Evolutionary conservation across 805 yeast species (phyloP), one percentile per base, ranked within the genome.

Genomic region (Myxozyma udenii): DNA sequence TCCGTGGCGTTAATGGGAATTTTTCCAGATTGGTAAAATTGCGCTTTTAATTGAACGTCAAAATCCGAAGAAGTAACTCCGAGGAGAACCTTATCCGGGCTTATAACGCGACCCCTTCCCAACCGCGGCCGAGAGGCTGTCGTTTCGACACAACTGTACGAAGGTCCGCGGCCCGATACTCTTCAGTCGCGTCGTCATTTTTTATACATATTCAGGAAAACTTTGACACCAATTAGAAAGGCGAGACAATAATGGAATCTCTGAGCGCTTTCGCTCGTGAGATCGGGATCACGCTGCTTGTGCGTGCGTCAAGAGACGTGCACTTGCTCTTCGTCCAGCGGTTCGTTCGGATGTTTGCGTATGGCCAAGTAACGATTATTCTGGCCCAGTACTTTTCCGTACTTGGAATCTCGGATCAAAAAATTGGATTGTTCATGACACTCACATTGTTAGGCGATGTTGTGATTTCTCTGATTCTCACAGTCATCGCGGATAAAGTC

Each of bases 391-490:
- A 70, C 55, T 67, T 79, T 58, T 70, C 70, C 33, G 69, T 69
- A 35, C 62, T 73, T 12, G 75, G 74, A 3, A 65, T 78, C 21
- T 55, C 64, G 9, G 79, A 76, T 46, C 63, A 66, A n/a, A 48
- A 61, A 41, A 75, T 76, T 12, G 84, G 84, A 1, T 37, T 74
- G 14, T 74, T 78, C 53, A 71, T 79, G 72, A 71, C 82, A 0
- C 46, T 72, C 9, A 76, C 79, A 1, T 68, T 76, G 50, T 55
- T 74, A 11, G 84, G 84, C 2, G 84, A 79, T 62, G 68, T 79
- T 41, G 58, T 76, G 9, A 64, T 74, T n/a, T 74, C 80, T 3
- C 77, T 77, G 46, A 44, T 72, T 14, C 60, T 79, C 38, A 73
- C 81, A 1, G 40, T 77, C 32, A 64, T 71, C 1, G 76, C 80